Evolutionary conservation across 192 early-diverging fungal species (phyloP).

Genomic region (Linderina pennispora): DNA sequence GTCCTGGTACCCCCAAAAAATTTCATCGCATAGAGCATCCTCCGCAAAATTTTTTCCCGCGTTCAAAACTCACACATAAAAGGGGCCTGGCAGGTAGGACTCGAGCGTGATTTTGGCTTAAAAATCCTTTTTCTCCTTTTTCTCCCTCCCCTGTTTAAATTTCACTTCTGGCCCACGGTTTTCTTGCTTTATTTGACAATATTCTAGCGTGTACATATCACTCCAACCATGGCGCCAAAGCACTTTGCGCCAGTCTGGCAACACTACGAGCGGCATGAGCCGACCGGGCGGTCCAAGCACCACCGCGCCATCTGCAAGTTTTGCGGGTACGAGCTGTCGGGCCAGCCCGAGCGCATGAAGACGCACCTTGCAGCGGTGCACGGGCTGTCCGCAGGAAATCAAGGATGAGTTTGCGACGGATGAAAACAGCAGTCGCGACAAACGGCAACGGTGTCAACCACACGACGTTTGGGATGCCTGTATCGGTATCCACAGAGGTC

Average conservation of each 20-base stretch:
- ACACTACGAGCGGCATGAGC: constrained; percentile 44
- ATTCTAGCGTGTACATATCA: no score
- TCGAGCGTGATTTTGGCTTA: neutral
- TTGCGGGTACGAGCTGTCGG: constrained; percentile 42
- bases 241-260: constrained; percentile 49
- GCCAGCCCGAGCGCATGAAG: constrained; percentile 47
- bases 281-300: constrained; percentile 45
- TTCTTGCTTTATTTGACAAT: constrained; percentile 4
- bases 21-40: no score
- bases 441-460: neutral
- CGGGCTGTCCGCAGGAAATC: constrained; percentile 20
- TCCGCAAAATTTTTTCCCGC: neutral
- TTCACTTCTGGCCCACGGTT: no score
- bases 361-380: constrained; percentile 41
- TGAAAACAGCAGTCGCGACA: constrained; percentile 3
- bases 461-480: constrained; percentile 6
- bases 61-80: neutral
- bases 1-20: no score
- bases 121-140: neutral
- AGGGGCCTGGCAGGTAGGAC: neutral
- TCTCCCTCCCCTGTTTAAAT: neutral
- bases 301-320: constrained; percentile 45
- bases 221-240: constrained; percentile 47
- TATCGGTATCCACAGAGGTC: constrained; percentile 3
- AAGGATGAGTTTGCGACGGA: constrained; percentile 31